These are phyloP conservation scores for Trichosporon faecale DNA, from an alignment of 1,284 basidiomycete species.

Conservation along the genomic window DNA sequence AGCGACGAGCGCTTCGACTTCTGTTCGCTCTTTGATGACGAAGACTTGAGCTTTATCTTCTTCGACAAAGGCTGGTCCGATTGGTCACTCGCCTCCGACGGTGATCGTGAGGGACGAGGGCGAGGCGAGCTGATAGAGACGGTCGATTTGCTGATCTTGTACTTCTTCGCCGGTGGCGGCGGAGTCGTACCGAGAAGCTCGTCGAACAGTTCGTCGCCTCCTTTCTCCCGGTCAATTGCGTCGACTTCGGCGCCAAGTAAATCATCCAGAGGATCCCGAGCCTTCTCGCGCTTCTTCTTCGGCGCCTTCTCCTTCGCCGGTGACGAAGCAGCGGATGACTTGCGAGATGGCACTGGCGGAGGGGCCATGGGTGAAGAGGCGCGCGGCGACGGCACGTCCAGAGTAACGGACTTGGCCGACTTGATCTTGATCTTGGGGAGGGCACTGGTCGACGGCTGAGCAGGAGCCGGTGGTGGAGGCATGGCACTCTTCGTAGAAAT, in stretches of 20 bases:
- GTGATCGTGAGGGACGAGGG: not conserved
- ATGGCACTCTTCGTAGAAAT: conserved; percentile 14
- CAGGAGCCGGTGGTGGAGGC: conserved; percentile 23
- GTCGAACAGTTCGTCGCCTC: conserved; percentile 27
- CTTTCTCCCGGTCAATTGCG: conserved; percentile 35
- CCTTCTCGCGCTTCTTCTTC: conserved; percentile 18
- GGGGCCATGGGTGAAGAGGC: conserved; percentile 41
- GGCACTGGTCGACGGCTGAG: conserved; percentile 4
- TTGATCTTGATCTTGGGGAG: conserved; percentile 40
- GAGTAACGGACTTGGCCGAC: conserved; percentile 31
- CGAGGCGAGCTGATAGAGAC: not conserved
- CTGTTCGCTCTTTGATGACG: not conserved
- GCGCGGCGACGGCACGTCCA: conserved; percentile 22
- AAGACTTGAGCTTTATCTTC: conserved; percentile 15
- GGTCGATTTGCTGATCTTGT: conserved; percentile 29
- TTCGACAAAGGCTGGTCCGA: conserved; percentile 1
- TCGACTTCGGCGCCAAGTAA: conserved; percentile 49
- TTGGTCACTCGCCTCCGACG: not conserved
- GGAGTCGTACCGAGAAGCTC: conserved; percentile 31
- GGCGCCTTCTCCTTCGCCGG: conserved; percentile 19
- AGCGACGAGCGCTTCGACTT: conserved; percentile 3
- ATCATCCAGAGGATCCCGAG: conserved; percentile 36
- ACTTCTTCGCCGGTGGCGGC: conserved; percentile 34
- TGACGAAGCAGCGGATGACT: conserved; percentile 1
- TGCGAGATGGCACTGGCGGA: conserved; percentile 37